Evolutionary conservation across 129 eudicot genomes (phyloP), one percentile per base, ranked within the genome.

Genomic region (Flaveria brownii): DNA sequence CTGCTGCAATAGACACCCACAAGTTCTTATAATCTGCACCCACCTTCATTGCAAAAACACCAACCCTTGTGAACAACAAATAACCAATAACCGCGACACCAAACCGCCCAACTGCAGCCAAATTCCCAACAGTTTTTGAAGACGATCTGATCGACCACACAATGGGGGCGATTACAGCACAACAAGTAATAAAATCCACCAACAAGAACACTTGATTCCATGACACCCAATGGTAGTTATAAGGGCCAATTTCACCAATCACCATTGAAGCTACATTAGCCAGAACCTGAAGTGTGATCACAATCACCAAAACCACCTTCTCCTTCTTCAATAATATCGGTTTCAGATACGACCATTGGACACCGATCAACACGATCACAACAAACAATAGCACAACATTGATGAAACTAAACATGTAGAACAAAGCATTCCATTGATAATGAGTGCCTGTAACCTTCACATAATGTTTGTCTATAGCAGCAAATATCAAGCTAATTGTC

Each of bases 271-370:
- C 87, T 1, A 82, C 42, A 6, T 79, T 78, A 16, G 83, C 89
- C 0, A 83, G 9, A 20, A 83, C 77, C 68, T 85, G 88, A 14
- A 85, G 81, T 8, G 77, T 70, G 12, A 83, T 71, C 3, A 77
- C 85, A 1, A 83, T 62, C 69, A 55, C 57, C 18, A 88, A 46
- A 0, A 78, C 50, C 13, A 30, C 60, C 69, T 85, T 88, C 13
- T 83, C 84, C 9, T 54, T 72, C 1, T 75, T 81, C 59, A 75
- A 84, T 3, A 88, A 22, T 22, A 13, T 50, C 5, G 86, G 88
- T 75, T 74, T 83, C 68, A 75, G 13, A 57, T 85, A 76, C 2
- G 89, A 76, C 89, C 89, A 88, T 17, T 87, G 86, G 0, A 86
- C 73, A 30, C 88, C 85, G 0, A 85, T 59, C 28, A 85, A 49